phyloP scores from a whole-genome alignment of 805 yeast species.

The Peterozyma xylosa region DNA sequence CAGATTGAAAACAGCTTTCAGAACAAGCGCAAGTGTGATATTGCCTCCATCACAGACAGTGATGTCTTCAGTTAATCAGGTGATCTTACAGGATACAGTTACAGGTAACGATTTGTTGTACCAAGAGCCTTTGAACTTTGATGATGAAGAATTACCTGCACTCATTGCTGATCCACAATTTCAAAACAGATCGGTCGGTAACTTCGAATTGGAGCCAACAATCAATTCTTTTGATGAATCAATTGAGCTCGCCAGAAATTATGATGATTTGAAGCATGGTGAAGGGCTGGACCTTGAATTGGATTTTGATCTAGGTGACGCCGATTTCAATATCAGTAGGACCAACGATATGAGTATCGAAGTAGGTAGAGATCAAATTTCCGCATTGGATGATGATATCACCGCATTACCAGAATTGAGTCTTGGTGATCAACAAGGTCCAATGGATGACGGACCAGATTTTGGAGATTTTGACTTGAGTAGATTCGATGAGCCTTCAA shows the following conservation, averaged over 20 bases:
- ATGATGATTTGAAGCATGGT: conserved; percentile 13
- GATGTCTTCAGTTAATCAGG: conserved; percentile 47
- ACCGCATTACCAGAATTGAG: conserved; percentile 18
- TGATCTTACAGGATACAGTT: conserved; percentile 69
- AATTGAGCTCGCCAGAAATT: conserved; percentile 38
- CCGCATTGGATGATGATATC: conserved; percentile 3
- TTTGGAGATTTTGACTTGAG: conserved; percentile 1
- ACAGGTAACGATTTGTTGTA: conserved; percentile 68
- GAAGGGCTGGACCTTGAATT: conserved; percentile 23
- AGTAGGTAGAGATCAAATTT: conserved; percentile 37
- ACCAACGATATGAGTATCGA: conserved; percentile 27
- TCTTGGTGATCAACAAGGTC: conserved; percentile 13
- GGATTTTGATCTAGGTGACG: conserved; percentile 24
- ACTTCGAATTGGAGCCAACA: conserved; percentile 8
- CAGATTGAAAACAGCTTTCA: conserved; percentile 64
- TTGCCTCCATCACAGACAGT: conserved; percentile 56
- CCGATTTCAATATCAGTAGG: conserved; percentile 5
- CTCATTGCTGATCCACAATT: conserved; percentile 4
- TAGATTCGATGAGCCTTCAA: conserved; percentile 1
- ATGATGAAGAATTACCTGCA: conserved; percentile 18
- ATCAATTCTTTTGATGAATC: conserved; percentile 38
- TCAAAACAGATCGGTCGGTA: conserved; percentile 6
- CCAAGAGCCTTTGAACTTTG: conserved; percentile 50
- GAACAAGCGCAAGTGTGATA: conserved; percentile 39
- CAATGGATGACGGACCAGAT: conserved; percentile 9